Conservation (phyloP, 148 eudicot genomes). For the Diospyros kaki region DNA sequence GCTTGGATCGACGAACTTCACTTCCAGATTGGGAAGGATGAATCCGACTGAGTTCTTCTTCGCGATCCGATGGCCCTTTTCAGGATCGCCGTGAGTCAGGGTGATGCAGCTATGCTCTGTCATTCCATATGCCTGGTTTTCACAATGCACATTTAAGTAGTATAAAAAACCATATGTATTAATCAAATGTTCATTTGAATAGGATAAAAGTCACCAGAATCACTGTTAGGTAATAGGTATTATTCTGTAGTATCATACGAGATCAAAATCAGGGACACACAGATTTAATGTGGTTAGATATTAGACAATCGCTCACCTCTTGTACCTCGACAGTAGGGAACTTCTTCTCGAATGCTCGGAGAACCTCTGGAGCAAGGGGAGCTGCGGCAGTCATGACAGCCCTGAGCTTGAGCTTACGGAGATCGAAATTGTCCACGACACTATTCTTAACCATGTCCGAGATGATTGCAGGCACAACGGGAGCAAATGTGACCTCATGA, state of each 20-base stretch:
- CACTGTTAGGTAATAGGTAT: too few species aligned
- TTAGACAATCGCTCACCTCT: slow-evolving; percentile 44
- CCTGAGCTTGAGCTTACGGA: slow-evolving; percentile 52
- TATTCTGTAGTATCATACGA: too few species aligned
- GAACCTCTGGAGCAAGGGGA: slow-evolving; percentile 89
- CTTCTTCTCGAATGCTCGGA: slow-evolving; percentile 60
- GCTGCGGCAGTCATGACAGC: slow-evolving; percentile 98
- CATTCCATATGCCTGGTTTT: slow-evolving; percentile 77
- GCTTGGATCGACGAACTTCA: slow-evolving; percentile 80
- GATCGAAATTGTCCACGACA: slow-evolving; percentile 71
- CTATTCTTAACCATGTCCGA: slow-evolving; percentile 66
- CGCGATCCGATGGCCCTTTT: slow-evolving; percentile 51
- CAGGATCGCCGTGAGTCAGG: slow-evolving; percentile 65
- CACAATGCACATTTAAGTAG: too few species aligned
- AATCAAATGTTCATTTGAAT: too few species aligned
- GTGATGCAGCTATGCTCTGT: slow-evolving; percentile 98
- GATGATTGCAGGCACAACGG: slow-evolving; percentile 87
- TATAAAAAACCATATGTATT: too few species aligned
- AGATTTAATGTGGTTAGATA: too few species aligned
- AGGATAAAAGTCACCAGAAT: too few species aligned
- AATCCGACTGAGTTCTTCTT: slow-evolving; percentile 91
- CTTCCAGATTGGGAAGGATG: slow-evolving; percentile 79
- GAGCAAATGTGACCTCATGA: slow-evolving; percentile 76
- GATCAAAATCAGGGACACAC: too few species aligned
- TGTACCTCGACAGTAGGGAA: slow-evolving; percentile 81